Conservation (phyloP, 306 rosid species). For the Mucuna pruriens region DNA sequence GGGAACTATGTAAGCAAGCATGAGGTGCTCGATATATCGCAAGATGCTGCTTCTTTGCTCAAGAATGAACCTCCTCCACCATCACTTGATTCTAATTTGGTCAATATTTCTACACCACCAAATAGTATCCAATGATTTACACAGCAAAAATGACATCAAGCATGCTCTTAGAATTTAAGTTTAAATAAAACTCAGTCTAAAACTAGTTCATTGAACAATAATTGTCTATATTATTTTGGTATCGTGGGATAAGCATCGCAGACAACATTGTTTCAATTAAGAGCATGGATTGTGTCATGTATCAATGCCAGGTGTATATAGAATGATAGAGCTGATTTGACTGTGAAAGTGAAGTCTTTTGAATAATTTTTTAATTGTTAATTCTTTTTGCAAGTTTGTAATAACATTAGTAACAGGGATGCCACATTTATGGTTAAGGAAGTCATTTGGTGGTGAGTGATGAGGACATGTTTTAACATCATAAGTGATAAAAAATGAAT, state of each 20-base stretch:
- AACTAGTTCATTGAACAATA: too few relatives aligned
- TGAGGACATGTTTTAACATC: background rate
- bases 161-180: too few relatives aligned
- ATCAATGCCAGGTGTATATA: slow-evolving; percentile 40
- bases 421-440: background rate
- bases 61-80: slow-evolving; percentile 54
- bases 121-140: slow-evolving; percentile 17
- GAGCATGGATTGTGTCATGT: too few relatives aligned
- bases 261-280: too few relatives aligned
- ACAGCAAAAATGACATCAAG: too few relatives aligned
- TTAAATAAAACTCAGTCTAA: too few relatives aligned
- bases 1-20: slow-evolving; percentile 38
- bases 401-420: background rate
- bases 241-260: too few relatives aligned
- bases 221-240: too few relatives aligned
- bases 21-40: slow-evolving; percentile 51
- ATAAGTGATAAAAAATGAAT: background rate
- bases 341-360: background rate
- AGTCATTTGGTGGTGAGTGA: background rate
- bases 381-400: slow-evolving; percentile 24
- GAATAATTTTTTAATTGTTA: background rate
- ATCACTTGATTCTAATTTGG: slow-evolving; percentile 60
- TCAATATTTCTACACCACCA: slow-evolving; percentile 38
- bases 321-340: slow-evolving; percentile 15
- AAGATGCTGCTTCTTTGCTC: slow-evolving; percentile 49